Percentiles rank a stretch among this genome's conserved stretches.
Conservation (phyloP, 73 alveolate species). For the Durusdinium trenchii region DNA sequence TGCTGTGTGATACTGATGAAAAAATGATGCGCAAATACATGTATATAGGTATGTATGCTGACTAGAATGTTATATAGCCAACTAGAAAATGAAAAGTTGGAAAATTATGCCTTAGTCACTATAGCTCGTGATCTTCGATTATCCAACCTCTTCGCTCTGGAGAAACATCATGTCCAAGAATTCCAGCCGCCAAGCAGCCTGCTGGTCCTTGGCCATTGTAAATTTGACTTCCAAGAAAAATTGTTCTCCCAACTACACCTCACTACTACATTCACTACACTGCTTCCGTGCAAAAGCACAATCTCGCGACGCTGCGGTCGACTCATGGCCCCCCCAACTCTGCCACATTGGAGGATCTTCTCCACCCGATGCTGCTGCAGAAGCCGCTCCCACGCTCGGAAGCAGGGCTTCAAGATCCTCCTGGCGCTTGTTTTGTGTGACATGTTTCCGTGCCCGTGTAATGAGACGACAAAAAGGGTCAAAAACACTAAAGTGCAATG, state of each 20-base stretch:
- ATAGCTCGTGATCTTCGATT: too few relatives aligned
- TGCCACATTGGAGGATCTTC: not conserved
- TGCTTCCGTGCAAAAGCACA: too few relatives aligned
- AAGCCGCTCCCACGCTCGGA: conserved; percentile 14
- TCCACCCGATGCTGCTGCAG: conserved; percentile 28
- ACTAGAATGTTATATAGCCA: too few relatives aligned
- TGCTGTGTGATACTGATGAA: too few relatives aligned
- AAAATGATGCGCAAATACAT: too few relatives aligned
- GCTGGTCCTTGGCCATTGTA: not conserved
- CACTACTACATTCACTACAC: too few relatives aligned
- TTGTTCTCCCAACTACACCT: not conserved
- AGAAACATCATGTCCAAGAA: conserved; percentile 15
- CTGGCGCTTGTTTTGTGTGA: too few relatives aligned
- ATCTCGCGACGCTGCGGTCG: too few relatives aligned
- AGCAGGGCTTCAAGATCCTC: conserved; percentile 40
- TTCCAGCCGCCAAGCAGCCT: conserved; percentile 14
- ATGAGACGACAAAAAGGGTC: not conserved
- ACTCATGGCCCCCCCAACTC: not conserved
- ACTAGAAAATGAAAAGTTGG: too few relatives aligned
- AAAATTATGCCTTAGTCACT: too few relatives aligned
- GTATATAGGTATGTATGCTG: too few relatives aligned
- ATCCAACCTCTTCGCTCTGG: conserved; percentile 35
- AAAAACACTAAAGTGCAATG: not conserved
- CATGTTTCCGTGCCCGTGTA: too few relatives aligned
- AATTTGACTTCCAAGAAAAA: not conserved